A percentile compares a stretch with the other conserved stretches of the same genome.
phyloP scores from a whole-genome alignment of 371 early-diverging fungal genomes.

The Apophysomyces trapeziformis region DNA sequence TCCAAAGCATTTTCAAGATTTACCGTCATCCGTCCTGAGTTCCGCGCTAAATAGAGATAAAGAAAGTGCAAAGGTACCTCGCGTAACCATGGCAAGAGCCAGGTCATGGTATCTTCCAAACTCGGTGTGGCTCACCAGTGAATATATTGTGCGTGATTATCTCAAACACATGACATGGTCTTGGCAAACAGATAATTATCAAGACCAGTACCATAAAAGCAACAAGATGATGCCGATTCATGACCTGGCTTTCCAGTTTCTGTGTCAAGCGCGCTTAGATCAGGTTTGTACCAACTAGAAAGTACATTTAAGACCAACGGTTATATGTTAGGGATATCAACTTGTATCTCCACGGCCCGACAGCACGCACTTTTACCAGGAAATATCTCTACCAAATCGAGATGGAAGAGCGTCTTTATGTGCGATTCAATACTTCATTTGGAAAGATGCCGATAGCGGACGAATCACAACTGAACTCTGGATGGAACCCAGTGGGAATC shows the following conservation, averaged over 20 bases:
- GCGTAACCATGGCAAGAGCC: background rate
- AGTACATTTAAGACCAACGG: background rate
- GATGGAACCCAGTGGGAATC: slow-evolving; percentile 69
- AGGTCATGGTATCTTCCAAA: slow-evolving; percentile 50
- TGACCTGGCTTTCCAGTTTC: slow-evolving; percentile 72
- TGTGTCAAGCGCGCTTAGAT: slow-evolving; percentile 72
- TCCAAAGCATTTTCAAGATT: slow-evolving; percentile 36
- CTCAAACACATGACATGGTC: slow-evolving; percentile 67
- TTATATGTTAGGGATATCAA: slow-evolving; percentile 35
- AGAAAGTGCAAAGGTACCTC: slow-evolving; percentile 1
- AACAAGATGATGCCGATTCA: slow-evolving; percentile 65
- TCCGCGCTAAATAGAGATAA: background rate
- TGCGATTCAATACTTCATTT: slow-evolving; percentile 72
- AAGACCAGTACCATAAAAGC: slow-evolving; percentile 57
- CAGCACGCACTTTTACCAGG: slow-evolving; percentile 73
- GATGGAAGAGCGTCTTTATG: slow-evolving; percentile 35
- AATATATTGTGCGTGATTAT: slow-evolving; percentile 64
- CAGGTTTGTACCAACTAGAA: slow-evolving; percentile 45
- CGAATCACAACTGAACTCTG: slow-evolving; percentile 76
- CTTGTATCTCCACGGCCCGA: slow-evolving; percentile 62
- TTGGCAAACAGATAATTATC: slow-evolving; percentile 63
- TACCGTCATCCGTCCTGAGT: background rate
- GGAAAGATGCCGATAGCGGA: slow-evolving; percentile 61
- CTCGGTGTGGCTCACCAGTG: slow-evolving; percentile 44
- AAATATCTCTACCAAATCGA: slow-evolving; percentile 37